A percentile compares a stretch with the other conserved stretches of the same genome.
phyloP scores from a whole-genome alignment of 176 grass and related monocot species.

The Triticum urartu region DNA sequence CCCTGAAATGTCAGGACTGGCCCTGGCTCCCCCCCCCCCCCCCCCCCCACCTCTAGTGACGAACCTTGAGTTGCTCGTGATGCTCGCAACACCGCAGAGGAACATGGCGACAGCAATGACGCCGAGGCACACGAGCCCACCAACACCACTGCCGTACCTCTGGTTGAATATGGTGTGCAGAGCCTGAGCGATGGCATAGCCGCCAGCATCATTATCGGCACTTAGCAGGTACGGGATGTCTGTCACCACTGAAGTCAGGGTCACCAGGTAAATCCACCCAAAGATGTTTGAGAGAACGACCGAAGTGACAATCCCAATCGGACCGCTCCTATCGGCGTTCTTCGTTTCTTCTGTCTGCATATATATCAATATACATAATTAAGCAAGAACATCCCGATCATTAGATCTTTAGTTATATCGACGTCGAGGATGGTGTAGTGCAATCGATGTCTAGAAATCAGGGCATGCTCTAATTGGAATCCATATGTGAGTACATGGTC shows the following conservation, averaged over 20 bases:
- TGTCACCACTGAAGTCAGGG: conserved; percentile 38
- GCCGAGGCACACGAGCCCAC: conserved; percentile 57
- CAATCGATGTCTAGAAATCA: too few relatives aligned
- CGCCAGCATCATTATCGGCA: conserved; percentile 54
- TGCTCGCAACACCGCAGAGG: conserved; percentile 42
- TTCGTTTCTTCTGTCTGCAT: conserved; percentile 78
- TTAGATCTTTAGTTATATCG: background rate
- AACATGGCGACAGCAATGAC: conserved; percentile 47
- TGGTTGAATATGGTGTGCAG: conserved; percentile 43
- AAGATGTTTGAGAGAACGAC: conserved; percentile 43
- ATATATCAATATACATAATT: background rate
- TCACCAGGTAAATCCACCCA: conserved; percentile 63
- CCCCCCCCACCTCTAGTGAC: background rate
- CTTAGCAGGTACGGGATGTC: conserved; percentile 57
- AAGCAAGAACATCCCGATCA: background rate
- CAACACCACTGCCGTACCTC: conserved; percentile 49
- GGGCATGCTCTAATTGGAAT: background rate
- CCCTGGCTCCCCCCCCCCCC: too few relatives aligned
- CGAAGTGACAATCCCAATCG: conserved; percentile 50
- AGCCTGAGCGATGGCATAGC: conserved; percentile 67
- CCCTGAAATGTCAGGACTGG: too few relatives aligned
- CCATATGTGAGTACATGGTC: background rate
- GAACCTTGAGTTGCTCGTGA: conserved; percentile 51
- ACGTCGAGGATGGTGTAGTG: background rate
- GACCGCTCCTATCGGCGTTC: conserved; percentile 55